Conservation (phyloP, 2,329 filamentous ascomycete genomes). For the Whalleya microplaca region DNA sequence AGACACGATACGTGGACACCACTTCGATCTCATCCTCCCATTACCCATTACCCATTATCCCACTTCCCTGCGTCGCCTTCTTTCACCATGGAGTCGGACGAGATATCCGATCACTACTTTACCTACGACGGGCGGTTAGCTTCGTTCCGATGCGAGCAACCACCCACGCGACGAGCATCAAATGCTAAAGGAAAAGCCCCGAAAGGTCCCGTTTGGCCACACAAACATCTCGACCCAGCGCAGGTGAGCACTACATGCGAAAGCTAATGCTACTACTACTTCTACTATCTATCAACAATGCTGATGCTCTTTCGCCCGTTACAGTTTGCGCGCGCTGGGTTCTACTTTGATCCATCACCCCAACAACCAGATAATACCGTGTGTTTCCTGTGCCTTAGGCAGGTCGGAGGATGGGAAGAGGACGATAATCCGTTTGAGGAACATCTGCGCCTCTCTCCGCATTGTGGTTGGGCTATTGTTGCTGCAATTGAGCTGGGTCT, state of each 20-base stretch:
- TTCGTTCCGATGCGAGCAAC: slow-evolving; percentile 73
- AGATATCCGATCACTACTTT: slow-evolving; percentile 53
- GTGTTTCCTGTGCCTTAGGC: slow-evolving; percentile 85
- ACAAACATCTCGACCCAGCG: slow-evolving; percentile 66
- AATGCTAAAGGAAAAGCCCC: slow-evolving; percentile 60
- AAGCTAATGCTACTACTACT: neutral
- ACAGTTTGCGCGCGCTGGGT: slow-evolving; percentile 87
- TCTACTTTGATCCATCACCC: slow-evolving; percentile 80
- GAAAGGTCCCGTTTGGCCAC: slow-evolving; percentile 76
- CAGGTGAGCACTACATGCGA: slow-evolving; percentile 52
- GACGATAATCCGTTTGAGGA: slow-evolving; percentile 83
- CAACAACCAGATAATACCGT: slow-evolving; percentile 83
- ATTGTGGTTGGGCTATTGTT: slow-evolving; percentile 87
- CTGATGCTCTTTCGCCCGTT: slow-evolving; percentile 14
- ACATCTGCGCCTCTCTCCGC: slow-evolving; percentile 79
- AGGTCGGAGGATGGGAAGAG: slow-evolving; percentile 89
- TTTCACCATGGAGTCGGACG: slow-evolving; percentile 35
- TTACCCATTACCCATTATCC: neutral
- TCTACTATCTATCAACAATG: too few species aligned
- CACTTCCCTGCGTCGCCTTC: slow-evolving; percentile 1
- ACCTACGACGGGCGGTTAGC: slow-evolving; percentile 77
- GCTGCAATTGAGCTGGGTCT: slow-evolving; percentile 64
- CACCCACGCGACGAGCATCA: slow-evolving; percentile 71
- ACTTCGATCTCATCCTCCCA: neutral
- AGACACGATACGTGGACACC: neutral